Base-by-base conservation (phyloP, 2,329 filamentous ascomycete species). In the Fusarium algeriense region DNA sequence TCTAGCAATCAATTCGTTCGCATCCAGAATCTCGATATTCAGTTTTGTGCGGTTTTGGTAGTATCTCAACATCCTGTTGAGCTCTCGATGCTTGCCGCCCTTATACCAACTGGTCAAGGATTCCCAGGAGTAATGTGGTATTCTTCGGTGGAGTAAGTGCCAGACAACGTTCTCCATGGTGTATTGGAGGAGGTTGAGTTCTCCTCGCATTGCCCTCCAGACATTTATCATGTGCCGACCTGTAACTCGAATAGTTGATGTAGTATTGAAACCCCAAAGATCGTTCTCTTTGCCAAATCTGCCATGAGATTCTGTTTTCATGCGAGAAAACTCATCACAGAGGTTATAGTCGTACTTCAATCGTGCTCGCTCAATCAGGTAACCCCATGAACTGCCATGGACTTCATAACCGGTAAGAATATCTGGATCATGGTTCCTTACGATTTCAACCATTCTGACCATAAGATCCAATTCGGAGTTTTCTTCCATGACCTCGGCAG, bases 171-270 rank as follows among this genome's bases (percentile, higher is more conserved):
- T 98, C 80, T 98, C 96, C 89, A 98, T 92, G 0, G 93, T 97
- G 78, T 99, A 98, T 78, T 98, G 95, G 14, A 97, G 86, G 32
- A 99, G 83, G 73, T 95, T 97, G 32, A 99, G 83, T 81, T 98
- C 95, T n/a, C 91, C 89, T 63, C 94, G 89, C 95, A 99, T 98
- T 1, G 95, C 94, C 75, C 95, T 89, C 94, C 96, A 98, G 48
- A 98, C 92, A 74, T 98, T 98, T 83, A 99, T 95, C 86, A 97
- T 94, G 78, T 98, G 95, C 67, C 96, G 88, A 8, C 96, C 96
- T 1, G 95, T 98, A n/a, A 99, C 89, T 61, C 91, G 90, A 73
- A 98, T 94, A 5, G 93, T 95, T 4, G 94, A 97, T 0, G 95
- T 97, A 58, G 95, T 94, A 69, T 94, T 96, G 83, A 97, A 97